Evolutionary conservation across 164 flowering plant species (phyloP).

Genomic region (Berberis vulgaris): DNA sequence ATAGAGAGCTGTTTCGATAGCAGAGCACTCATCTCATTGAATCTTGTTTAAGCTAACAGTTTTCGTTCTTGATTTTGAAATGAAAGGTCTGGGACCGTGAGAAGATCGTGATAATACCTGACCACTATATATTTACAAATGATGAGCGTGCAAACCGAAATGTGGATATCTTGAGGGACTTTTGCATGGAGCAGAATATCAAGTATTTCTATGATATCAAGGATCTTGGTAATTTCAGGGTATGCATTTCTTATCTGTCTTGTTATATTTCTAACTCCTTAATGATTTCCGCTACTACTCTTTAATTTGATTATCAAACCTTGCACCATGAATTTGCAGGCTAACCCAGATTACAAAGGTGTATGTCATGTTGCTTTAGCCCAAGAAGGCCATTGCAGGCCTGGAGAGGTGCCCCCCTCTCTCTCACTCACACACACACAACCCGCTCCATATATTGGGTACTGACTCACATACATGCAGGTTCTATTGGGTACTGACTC

Average conservation of each 20-base stretch:
- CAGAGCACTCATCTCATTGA: not conserved
- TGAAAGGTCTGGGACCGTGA: conserved; percentile 98
- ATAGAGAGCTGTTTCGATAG: not conserved
- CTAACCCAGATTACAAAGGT: conserved; percentile 96
- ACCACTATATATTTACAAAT: conserved; percentile 88
- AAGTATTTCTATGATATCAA: conserved; percentile 96
- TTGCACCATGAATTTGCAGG: conserved; percentile 35
- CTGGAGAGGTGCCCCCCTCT: conserved; percentile 70
- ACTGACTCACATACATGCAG: conserved; percentile 25
- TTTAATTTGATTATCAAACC: not conserved
- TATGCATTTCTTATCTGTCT: conserved; percentile 15
- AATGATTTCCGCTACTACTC: conserved; percentile 1
- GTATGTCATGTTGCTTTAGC: conserved; percentile 98
- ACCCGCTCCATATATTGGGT: not conserved
- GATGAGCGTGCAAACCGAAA: conserved; percentile 97
- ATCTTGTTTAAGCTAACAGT: not conserved
- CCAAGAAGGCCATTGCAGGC: conserved; percentile 99
- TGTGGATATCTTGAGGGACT: conserved; percentile 92
- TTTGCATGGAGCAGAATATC: conserved; percentile 79
- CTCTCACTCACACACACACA: not conserved
- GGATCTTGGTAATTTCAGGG: conserved; percentile 85
- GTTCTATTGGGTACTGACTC: conserved; percentile 96
- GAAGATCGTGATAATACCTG: conserved; percentile 90
- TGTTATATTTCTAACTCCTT: not conserved
- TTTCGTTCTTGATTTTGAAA: conserved; percentile 4